Conservation (phyloP, 2,329 filamentous ascomycete genomes). For the Byssothecium circinans region DNA sequence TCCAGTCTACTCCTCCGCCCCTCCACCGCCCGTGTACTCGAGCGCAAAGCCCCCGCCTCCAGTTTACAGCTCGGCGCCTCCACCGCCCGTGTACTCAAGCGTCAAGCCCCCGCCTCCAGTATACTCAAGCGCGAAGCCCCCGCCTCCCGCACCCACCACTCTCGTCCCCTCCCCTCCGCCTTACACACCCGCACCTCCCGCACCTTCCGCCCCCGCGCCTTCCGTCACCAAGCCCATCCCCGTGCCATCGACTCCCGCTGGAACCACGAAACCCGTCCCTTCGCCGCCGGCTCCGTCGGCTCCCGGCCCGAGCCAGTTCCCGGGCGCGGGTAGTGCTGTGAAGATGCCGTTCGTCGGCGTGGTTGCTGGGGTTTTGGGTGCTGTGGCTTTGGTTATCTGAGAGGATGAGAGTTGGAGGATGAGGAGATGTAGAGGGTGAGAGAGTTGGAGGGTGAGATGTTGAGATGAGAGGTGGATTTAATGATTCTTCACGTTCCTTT, state of each 20-base stretch:
- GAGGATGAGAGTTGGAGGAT: constrained; percentile 9
- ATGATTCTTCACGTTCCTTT: no score
- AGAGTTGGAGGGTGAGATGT: no score
- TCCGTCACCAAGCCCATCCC: neutral
- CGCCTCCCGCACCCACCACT: constrained; percentile 7
- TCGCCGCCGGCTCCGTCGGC: constrained; percentile 3
- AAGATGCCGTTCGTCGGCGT: constrained; percentile 16
- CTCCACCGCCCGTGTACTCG: neutral
- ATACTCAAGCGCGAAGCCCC: neutral
- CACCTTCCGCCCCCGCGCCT: neutral
- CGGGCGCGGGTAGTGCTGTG: constrained; percentile 13
- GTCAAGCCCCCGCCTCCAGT: neutral
- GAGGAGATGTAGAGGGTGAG: no score
- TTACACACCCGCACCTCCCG: neutral
- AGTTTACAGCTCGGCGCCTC: neutral
- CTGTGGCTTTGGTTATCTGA: constrained; percentile 12
- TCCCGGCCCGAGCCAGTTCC: constrained; percentile 11
- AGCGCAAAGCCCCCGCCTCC: neutral
- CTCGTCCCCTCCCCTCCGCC: constrained; percentile 2
- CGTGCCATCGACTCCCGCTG: neutral
- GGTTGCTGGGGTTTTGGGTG: constrained; percentile 17
- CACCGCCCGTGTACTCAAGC: constrained; percentile 4
- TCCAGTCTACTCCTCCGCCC: no score
- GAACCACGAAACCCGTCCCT: no score
- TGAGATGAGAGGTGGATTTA: no score